Percentiles rank a stretch among this genome's conserved stretches.
These are phyloP conservation scores for Lepidium campestre DNA, from an alignment of 441 rosid species.

Conservation along the genomic window DNA sequence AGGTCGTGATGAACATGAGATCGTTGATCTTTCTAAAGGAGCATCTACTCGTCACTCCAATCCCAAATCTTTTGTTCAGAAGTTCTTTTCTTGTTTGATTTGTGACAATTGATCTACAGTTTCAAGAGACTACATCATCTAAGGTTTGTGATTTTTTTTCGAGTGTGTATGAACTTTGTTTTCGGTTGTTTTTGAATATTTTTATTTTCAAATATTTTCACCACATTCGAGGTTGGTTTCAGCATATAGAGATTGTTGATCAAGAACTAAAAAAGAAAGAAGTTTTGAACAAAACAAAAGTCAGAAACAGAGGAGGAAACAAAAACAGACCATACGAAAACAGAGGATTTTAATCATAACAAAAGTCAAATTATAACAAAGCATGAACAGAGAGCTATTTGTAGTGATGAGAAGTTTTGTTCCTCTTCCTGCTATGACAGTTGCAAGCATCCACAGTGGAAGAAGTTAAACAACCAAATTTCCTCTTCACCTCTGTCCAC, in stretches of 20 bases:
- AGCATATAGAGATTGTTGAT: background rate
- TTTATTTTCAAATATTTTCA: background rate
- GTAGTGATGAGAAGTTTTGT: conserved; percentile 36
- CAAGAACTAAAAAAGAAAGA: background rate
- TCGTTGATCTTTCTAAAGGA: conserved; percentile 21
- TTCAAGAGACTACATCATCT: background rate
- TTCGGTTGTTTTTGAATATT: background rate
- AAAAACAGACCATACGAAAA: background rate
- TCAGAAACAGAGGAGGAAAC: conserved; percentile 4
- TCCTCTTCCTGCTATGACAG: conserved; percentile 48
- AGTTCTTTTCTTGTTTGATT: conserved; percentile 63
- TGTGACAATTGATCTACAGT: conserved; percentile 43
- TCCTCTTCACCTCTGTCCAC: conserved; percentile 86
- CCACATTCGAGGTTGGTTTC: background rate
- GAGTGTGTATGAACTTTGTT: background rate
- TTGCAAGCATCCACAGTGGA: conserved; percentile 35
- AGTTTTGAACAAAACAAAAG: background rate
- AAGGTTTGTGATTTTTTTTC: background rate
- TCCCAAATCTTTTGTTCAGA: conserved; percentile 38
- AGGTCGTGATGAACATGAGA: conserved; percentile 38
- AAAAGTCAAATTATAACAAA: background rate
- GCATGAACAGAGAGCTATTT: conserved; percentile 1
- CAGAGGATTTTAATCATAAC: background rate
- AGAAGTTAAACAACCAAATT: conserved; percentile 57
- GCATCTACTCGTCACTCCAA: conserved; percentile 20